phyloP scores from a whole-genome alignment of 352 stramenopile genomes.

The Pythium myriotylum region DNA sequence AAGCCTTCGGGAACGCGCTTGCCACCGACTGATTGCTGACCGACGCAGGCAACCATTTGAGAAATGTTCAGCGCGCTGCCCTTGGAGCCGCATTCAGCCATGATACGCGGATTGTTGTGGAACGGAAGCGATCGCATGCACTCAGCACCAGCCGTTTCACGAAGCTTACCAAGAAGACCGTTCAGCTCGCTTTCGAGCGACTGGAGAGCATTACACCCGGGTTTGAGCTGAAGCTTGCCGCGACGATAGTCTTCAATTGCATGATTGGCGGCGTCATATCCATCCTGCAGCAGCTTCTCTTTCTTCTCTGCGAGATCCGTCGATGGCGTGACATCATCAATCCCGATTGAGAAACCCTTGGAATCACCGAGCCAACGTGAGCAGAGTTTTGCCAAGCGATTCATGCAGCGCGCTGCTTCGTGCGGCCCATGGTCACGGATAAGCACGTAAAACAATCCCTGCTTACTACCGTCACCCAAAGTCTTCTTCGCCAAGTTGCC shows the following conservation, averaged over 20 bases:
- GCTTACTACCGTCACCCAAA: constrained; percentile 98
- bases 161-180: constrained; percentile 96
- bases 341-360: constrained; percentile 99
- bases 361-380: constrained; percentile 97
- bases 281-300: constrained; percentile 90
- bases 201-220: constrained; percentile 96
- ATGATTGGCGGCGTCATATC: constrained; percentile 86
- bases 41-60: constrained; percentile 99
- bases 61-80: constrained; percentile 99
- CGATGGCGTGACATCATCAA: constrained; percentile 99
- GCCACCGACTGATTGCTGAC: constrained; percentile 98
- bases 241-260: constrained; percentile 95
- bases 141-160: constrained; percentile 96
- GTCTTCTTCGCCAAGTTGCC: constrained; percentile 99
- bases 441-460: constrained; percentile 97
- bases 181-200: constrained; percentile 99
- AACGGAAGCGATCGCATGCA: constrained; percentile 98
- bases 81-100: constrained; percentile 99
- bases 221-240: constrained; percentile 94
- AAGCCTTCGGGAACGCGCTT: constrained; percentile 99
- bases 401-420: constrained; percentile 96
- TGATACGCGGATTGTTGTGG: constrained; percentile 97
- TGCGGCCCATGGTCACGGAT: constrained; percentile 94
- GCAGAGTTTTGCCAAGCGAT: constrained; percentile 98
- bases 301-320: constrained; percentile 94